These are phyloP conservation scores for Mycogone perniciosa DNA, from an alignment of 2,329 filamentous ascomycete genomes.

Conservation along the genomic window DNA sequence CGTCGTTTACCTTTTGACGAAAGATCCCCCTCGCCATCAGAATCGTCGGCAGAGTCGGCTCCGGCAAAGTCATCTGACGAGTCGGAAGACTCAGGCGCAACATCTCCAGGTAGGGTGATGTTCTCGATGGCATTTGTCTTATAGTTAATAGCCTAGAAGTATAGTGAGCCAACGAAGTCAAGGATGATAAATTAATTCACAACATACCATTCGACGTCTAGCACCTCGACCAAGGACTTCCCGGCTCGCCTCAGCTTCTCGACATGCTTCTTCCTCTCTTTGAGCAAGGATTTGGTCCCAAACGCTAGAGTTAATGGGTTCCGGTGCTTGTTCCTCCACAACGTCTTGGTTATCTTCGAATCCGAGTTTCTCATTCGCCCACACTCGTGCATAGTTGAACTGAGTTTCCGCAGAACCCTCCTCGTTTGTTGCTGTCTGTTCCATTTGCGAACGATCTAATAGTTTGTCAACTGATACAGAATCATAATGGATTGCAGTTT, in stretches of 20 bases:
- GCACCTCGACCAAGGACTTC: conserved; percentile 83
- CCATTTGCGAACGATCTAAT: conserved; percentile 77
- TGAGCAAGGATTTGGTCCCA: conserved; percentile 89
- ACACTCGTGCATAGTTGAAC: conserved; percentile 86
- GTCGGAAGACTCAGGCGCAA: conserved; percentile 24
- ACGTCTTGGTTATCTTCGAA: conserved; percentile 57
- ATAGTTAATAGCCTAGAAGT: conserved; percentile 29
- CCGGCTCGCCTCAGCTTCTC: conserved; percentile 59
- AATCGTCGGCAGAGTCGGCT: conserved; percentile 24
- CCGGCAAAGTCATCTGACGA: conserved; percentile 30
- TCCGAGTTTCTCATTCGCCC: conserved; percentile 72
- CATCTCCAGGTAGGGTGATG: conserved; percentile 19
- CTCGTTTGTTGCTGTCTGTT: conserved; percentile 59
- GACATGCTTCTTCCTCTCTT: conserved; percentile 71
- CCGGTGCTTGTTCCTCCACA: conserved; percentile 44
- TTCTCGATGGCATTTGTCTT: conserved; percentile 21
- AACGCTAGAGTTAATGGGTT: conserved; percentile 57
- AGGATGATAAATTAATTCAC: background rate
- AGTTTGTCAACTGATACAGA: conserved; percentile 76
- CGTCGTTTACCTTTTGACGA: conserved; percentile 31
- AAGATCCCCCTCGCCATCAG: conserved; percentile 23
- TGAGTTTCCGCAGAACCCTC: conserved; percentile 66
- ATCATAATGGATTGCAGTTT: conserved; percentile 76
- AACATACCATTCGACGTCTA: conserved; percentile 50
- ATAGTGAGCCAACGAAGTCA: conserved; percentile 13